Evolutionary conservation across 805 yeast genomes (phyloP).

Genomic region (Torulaspora maleeae): DNA sequence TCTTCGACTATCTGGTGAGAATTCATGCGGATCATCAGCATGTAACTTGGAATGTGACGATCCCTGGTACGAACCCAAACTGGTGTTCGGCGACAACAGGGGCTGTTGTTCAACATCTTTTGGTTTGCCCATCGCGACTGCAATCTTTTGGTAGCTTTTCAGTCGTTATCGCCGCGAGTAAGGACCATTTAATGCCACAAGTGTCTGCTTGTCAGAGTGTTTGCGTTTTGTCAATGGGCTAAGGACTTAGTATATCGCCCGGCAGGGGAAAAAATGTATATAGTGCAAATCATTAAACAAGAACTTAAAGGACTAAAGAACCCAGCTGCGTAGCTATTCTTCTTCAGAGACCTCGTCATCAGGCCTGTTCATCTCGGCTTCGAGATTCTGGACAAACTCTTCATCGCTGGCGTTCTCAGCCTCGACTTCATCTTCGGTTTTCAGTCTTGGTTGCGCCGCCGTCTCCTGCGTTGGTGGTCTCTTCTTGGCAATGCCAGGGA

Average conservation of each 20-base stretch:
- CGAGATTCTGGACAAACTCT: constrained; percentile 34
- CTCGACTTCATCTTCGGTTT: constrained; percentile 7
- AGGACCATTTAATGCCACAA: not conserved
- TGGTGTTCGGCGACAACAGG: constrained; percentile 14
- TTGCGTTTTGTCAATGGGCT: not conserved
- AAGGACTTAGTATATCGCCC: constrained; percentile 4
- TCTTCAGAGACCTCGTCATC: constrained; percentile 33
- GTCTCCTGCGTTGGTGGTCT: constrained; percentile 1
- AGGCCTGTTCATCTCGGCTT: constrained; percentile 32
- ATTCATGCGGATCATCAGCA: not conserved
- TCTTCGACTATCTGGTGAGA: constrained; percentile 3
- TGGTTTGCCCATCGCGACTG: constrained; percentile 3
- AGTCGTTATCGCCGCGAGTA: not conserved
- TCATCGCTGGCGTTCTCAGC: constrained; percentile 32
- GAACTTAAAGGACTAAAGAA: constrained; percentile 1
- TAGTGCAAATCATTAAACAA: constrained; percentile 1
- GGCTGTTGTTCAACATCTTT: constrained; percentile 6
- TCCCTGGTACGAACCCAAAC: constrained; percentile 11
- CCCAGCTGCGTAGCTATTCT: constrained; percentile 14
- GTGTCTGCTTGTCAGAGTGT: not conserved
- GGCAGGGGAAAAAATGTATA: not conserved
- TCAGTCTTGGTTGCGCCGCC: not conserved
- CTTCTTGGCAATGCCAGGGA: constrained; percentile 29
- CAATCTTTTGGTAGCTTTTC: not conserved
- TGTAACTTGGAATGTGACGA: constrained; percentile 2